Evolutionary conservation across 1,139 yeast species (phyloP), one percentile per base, ranked within the genome.

Genomic region (Nakaseomyces uthaithaninus): DNA sequence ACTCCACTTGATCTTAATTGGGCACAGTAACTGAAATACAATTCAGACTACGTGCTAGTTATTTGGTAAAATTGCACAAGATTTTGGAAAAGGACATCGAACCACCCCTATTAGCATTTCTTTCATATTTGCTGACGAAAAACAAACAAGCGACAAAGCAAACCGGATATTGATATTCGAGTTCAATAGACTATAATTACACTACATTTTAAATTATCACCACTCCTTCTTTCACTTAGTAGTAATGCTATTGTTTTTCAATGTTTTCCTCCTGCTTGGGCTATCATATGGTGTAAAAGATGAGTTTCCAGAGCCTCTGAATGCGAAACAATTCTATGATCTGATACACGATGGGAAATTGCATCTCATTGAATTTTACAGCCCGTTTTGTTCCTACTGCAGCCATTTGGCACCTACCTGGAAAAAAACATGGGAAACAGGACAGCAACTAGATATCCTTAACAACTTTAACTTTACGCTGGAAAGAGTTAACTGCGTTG

Each of bases 341-440:
- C 7, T 18, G 18, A 4, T 26, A 7, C 18, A 36, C 8, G 38
- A 36, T 12, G 38, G 38, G 11, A 25, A 27, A 9, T 15, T 36
- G 2, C 75, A 81, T 38, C 60, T 76, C 41, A 74, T 79, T 14
- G 85, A 79, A 55, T 80, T 80, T 55, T 80, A 60, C 52, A 77
- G 84, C 18, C 89, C 89, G 0, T 75, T 73, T 52, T 82, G 93
- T 54, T 55, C 62, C 11, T 91, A 81, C 57, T 82, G 94, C 62
- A 72, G 67, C 48, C 65, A 64, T 11, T 64, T 82, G 44, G 82
- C 78, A 2, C 87, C 89, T 6, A 67, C 60, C 4, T 80, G 86
- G 86, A 70, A 73, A 42, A 62, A 68, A 41, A 69, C 86, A 0
- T 80, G 74, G 62, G 49, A 63, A 20, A 57, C 56, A 11, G 71